Conservation (phyloP, 495 filamentous ascomycete genomes). For the Oleoguttula mirabilis region DNA sequence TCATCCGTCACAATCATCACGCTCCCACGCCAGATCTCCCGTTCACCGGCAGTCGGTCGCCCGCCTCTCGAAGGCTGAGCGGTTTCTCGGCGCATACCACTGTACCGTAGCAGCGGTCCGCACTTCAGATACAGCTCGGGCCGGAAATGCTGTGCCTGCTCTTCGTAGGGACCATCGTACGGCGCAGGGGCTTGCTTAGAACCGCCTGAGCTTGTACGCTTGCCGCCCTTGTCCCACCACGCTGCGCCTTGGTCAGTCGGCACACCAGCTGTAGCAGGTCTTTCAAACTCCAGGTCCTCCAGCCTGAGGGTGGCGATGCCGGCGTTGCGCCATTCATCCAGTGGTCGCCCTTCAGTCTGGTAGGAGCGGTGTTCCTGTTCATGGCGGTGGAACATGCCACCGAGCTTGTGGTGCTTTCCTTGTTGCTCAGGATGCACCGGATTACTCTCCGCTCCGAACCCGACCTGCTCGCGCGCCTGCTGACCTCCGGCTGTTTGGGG, state of each 20-base stretch:
- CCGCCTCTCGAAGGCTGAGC: constrained; percentile 21
- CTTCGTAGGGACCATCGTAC: constrained; percentile 28
- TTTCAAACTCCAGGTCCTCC: constrained; percentile 26
- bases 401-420: constrained; percentile 19
- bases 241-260: constrained; percentile 12
- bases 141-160: constrained; percentile 52
- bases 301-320: constrained; percentile 17
- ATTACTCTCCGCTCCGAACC: constrained; percentile 17
- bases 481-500: constrained; percentile 22
- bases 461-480: constrained; percentile 21
- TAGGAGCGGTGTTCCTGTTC: constrained; percentile 21
- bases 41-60: constrained; percentile 29
- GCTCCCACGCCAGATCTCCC: constrained; percentile 83
- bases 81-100: constrained; percentile 56
- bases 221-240: constrained; percentile 28
- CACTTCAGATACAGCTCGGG: constrained; percentile 77
- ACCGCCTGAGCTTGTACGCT: neutral
- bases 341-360: constrained; percentile 16
- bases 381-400: constrained; percentile 23
- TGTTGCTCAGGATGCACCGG: neutral
- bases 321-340: constrained; percentile 30
- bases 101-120: constrained; percentile 80
- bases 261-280: neutral
- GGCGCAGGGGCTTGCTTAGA: constrained; percentile 1
- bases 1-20: constrained; percentile 90